Evolutionary conservation across 257 asterid genomes (phyloP).

Genomic region (Nicotiana knightiana): DNA sequence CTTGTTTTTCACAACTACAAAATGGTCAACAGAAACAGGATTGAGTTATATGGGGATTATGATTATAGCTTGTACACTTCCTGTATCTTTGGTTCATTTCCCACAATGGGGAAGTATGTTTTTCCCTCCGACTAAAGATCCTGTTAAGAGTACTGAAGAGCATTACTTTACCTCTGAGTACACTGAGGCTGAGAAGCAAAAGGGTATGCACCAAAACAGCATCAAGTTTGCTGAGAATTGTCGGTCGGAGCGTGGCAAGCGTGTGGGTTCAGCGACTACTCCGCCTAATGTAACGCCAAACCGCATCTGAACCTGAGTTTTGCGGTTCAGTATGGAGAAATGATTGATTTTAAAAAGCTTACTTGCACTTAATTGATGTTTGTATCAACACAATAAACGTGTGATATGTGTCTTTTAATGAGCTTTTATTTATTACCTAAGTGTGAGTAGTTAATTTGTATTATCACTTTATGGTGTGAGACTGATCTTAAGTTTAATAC

Average conservation of each 20-base stretch:
- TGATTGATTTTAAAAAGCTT: neutral
- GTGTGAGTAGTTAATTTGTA: neutral
- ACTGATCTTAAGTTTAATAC: too few relatives aligned
- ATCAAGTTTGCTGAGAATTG: slow-evolving; percentile 24
- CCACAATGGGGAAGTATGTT: slow-evolving; percentile 38
- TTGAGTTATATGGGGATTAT: slow-evolving; percentile 25
- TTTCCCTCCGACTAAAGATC: slow-evolving; percentile 13
- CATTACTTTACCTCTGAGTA: slow-evolving; percentile 16
- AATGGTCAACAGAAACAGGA: slow-evolving; percentile 19
- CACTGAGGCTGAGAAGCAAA: slow-evolving; percentile 18
- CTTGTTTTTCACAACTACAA: slow-evolving; percentile 20
- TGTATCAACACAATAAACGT: neutral
- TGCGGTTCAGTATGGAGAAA: too few relatives aligned
- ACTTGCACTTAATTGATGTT: neutral
- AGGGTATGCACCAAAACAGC: slow-evolving; percentile 25
- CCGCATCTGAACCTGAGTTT: neutral
- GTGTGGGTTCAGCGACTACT: slow-evolving; percentile 17
- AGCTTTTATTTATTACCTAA: neutral
- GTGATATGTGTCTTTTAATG: neutral
- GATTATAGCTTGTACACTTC: slow-evolving; percentile 24
- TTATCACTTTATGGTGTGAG: too few relatives aligned
- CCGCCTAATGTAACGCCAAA: slow-evolving; percentile 18
- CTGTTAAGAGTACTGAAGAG: slow-evolving; percentile 18
- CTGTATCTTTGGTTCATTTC: slow-evolving; percentile 18
- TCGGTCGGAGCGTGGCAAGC: slow-evolving; percentile 17